These are phyloP conservation scores for Pseudogymnoascus sp. DNA, from an alignment of 2,329 filamentous ascomycete species.

Conservation along the genomic window DNA sequence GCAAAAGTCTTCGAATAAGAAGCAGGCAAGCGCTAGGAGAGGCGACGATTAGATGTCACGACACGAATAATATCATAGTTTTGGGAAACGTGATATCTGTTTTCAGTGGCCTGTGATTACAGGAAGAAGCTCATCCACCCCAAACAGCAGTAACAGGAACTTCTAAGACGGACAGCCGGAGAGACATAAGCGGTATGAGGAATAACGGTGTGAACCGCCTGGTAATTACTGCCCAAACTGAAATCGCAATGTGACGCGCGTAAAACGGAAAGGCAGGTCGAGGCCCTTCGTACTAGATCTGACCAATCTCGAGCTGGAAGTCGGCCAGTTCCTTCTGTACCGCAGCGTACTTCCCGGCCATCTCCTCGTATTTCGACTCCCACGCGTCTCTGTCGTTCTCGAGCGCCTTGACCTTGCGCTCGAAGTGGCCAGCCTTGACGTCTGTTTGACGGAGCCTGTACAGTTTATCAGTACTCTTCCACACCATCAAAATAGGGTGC, in stretches of 20 bases:
- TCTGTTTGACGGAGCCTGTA: conserved; percentile 93
- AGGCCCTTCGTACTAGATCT: conserved; percentile 54
- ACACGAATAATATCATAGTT: conserved; percentile 2
- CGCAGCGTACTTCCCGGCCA: conserved; percentile 76
- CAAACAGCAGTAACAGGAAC: conserved; percentile 6
- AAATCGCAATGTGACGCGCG: conserved; percentile 6
- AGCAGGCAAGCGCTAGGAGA: conserved; percentile 26
- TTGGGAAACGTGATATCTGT: conserved; percentile 6
- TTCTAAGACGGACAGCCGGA: conserved; percentile 2
- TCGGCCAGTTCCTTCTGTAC: conserved; percentile 88
- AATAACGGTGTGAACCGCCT: conserved; percentile 5
- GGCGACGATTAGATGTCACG: conserved; percentile 17
- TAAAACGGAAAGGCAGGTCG: background rate
- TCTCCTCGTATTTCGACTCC: conserved; percentile 98
- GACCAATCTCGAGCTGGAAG: conserved; percentile 85
- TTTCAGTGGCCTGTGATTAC: conserved; percentile 7
- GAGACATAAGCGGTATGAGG: background rate
- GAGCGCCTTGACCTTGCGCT: conserved; percentile 97
- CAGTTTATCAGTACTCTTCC: conserved; percentile 9
- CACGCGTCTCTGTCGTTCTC: conserved; percentile 87
- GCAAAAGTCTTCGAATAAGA: conserved; percentile 55
- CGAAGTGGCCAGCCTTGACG: conserved; percentile 97
- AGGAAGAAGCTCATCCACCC: conserved; percentile 5
- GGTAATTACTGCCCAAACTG: conserved; percentile 3
- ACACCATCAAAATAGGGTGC: conserved; percentile 8